These are phyloP conservation scores for Postia placenta DNA, from an alignment of 768 basidiomycete genomes.

Conservation along the genomic window DNA sequence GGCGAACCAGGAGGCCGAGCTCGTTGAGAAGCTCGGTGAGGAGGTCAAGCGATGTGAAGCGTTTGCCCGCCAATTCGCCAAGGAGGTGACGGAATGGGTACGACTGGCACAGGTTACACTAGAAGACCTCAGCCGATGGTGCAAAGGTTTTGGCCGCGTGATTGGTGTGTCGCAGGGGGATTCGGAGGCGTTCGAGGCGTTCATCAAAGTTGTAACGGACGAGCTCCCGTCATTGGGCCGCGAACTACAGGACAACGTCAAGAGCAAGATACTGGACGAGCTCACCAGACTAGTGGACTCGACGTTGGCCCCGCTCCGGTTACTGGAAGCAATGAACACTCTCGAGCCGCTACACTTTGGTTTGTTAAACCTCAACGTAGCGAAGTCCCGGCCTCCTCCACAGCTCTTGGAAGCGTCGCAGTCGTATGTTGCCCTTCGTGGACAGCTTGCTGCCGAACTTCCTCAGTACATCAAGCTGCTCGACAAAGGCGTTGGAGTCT, in stretches of 20 bases:
- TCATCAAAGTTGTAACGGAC: conserved; percentile 11
- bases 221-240: conserved; percentile 37
- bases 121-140: conserved; percentile 52
- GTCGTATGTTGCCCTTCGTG: conserved; percentile 72
- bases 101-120: conserved; percentile 44
- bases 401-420: conserved; percentile 67
- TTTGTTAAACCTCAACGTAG: conserved; percentile 58
- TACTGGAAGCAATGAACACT: conserved; percentile 64
- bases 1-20: conserved; percentile 37
- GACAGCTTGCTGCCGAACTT: conserved; percentile 65
- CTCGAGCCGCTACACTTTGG: conserved; percentile 69
- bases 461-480: conserved; percentile 56
- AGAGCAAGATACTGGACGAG: conserved; percentile 47
- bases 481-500: conserved; percentile 50
- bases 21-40: conserved; percentile 48
- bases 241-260: conserved; percentile 33
- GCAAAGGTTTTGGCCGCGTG: conserved; percentile 57
- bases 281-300: conserved; percentile 53
- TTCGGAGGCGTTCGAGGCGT: conserved; percentile 64
- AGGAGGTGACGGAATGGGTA: conserved; percentile 59
- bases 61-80: conserved; percentile 58
- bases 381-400: conserved; percentile 61
- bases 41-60: conserved; percentile 51
- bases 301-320: conserved; percentile 55
- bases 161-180: conserved; percentile 30